Conservation (phyloP, 2,329 filamentous ascomycete genomes). For the Coniella vitis region DNA sequence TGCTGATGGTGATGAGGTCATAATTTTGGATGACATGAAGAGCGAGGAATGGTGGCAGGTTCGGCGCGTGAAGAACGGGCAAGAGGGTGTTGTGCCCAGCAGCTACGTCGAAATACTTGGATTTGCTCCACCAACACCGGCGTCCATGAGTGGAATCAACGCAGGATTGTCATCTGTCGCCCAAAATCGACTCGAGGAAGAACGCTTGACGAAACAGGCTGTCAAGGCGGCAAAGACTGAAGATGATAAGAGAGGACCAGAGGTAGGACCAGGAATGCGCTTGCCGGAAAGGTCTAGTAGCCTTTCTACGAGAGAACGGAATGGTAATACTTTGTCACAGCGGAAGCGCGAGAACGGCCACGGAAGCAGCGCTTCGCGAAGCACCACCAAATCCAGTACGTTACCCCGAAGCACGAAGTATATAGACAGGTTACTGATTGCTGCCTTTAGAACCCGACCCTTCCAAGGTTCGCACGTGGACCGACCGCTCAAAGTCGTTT, state of each 20-base stretch:
- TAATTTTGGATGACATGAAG: conserved; percentile 81
- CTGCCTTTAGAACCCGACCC: conserved; percentile 66
- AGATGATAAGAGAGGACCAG: conserved; percentile 47
- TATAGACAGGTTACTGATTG: neutral
- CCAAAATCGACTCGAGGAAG: conserved; percentile 72
- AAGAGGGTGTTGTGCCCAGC: conserved; percentile 92
- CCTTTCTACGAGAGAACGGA: conserved; percentile 58
- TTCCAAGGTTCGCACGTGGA: conserved; percentile 83
- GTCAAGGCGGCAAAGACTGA: conserved; percentile 53
- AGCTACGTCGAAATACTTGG: conserved; percentile 91
- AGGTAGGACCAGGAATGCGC: conserved; percentile 72
- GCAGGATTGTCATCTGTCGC: conserved; percentile 60
- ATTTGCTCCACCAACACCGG: conserved; percentile 44
- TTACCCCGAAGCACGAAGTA: conserved; percentile 17
- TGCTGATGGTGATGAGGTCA: conserved; percentile 79
- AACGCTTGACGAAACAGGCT: conserved; percentile 74
- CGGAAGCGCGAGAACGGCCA: conserved; percentile 64
- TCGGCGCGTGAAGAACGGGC: conserved; percentile 79
- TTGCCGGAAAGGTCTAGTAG: conserved; percentile 76
- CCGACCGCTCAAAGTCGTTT: conserved; percentile 89
- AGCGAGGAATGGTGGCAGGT: conserved; percentile 99
- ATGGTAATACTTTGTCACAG: conserved; percentile 65
- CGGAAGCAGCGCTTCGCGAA: conserved; percentile 42
- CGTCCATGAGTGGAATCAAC: conserved; percentile 44
- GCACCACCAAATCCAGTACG: conserved; percentile 68